Evolutionary conservation across 257 asterid species (phyloP).

Genomic region (Solanum chmielewskii): DNA sequence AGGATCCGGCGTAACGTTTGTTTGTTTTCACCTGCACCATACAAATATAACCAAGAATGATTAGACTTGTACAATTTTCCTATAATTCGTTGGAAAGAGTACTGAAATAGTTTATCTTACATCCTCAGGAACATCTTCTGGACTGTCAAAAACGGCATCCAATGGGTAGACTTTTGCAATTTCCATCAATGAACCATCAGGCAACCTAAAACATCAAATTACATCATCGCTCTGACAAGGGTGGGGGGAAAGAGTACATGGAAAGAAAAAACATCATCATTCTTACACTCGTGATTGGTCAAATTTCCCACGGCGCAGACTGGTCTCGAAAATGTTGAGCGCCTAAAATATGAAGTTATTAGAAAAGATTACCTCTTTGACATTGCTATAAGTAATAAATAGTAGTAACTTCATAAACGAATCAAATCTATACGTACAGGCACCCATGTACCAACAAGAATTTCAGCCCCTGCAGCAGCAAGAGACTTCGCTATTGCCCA

Average conservation of each 20-base stretch:
- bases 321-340: constrained; percentile 1
- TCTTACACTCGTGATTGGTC: constrained; percentile 88
- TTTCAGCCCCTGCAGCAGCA: constrained; percentile 2
- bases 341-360: neutral
- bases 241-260: neutral
- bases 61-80: neutral
- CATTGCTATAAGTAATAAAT: neutral
- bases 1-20: constrained; percentile 80
- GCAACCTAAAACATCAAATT: constrained; percentile 42
- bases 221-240: neutral
- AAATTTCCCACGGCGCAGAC: constrained; percentile 32
- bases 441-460: constrained; percentile 98
- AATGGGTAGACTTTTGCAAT: constrained; percentile 79
- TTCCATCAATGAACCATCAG: constrained; percentile 97
- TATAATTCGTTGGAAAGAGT: neutral
- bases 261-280: neutral
- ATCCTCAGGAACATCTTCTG: constrained; percentile 96
- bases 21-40: constrained; percentile 59
- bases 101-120: constrained; percentile 24
- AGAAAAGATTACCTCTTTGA: neutral
- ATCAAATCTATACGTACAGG: constrained; percentile 52
- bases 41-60: neutral
- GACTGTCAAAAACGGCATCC: constrained; percentile 86
- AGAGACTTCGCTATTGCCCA: constrained; percentile 7
- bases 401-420: neutral